phyloP scores from a whole-genome alignment of 2,329 filamentous ascomycete species.

The Pseudogymnoascus sp. region DNA sequence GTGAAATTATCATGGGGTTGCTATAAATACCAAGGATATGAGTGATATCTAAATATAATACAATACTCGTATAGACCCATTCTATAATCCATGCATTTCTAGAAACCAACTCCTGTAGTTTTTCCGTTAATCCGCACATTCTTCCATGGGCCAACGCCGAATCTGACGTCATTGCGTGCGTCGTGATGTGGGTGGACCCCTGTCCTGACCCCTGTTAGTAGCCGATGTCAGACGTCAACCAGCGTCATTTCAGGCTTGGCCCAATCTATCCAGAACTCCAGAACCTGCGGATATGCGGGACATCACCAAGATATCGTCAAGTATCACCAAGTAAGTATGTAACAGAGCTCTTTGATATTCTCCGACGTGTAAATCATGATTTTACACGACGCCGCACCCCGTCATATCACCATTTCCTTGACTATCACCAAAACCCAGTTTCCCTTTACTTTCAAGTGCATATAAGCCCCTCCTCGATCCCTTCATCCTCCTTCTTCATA shows the following conservation, averaged over 20 bases:
- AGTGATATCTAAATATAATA: neutral
- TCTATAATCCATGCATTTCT: neutral
- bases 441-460: neutral
- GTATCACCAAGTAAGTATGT: neutral
- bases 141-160: neutral
- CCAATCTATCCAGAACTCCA: neutral
- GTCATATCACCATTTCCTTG: neutral
- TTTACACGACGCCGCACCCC: neutral
- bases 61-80: neutral
- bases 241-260: constrained; percentile 5
- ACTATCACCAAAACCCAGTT: neutral
- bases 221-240: neutral
- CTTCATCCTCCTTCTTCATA: constrained; percentile 6
- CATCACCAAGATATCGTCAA: neutral
- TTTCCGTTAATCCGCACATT: neutral
- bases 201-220: neutral
- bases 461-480: neutral
- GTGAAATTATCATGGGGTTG: neutral
- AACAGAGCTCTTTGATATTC: neutral
- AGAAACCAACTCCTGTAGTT: neutral
- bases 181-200: neutral
- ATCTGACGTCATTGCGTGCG: neutral
- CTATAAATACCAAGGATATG: neutral
- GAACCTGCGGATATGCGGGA: constrained; percentile 4
- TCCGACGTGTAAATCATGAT: neutral